Evolutionary conservation across 73 alveolate species (phyloP).

Genomic region (Durusdinium trenchii): DNA sequence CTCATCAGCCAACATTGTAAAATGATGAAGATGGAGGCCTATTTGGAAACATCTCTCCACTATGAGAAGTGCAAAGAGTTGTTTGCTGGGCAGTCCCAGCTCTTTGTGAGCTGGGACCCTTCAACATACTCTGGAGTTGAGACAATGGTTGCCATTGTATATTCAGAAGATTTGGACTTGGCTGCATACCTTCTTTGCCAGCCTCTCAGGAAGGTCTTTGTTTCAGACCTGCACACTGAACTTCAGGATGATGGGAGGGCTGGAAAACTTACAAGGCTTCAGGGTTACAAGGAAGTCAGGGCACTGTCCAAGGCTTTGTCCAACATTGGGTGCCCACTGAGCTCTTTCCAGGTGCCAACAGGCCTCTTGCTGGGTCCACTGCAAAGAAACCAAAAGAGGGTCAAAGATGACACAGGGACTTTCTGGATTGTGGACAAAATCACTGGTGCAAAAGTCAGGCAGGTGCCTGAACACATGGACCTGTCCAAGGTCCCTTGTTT

Average conservation of each 20-base stretch:
- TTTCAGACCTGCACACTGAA: background rate
- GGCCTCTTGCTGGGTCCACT: background rate
- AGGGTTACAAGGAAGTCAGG: slow-evolving; percentile 8
- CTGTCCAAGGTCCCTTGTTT: background rate
- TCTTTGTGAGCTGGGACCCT: slow-evolving; percentile 34
- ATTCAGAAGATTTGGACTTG: background rate
- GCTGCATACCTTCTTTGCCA: background rate
- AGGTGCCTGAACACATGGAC: background rate
- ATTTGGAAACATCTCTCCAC: background rate
- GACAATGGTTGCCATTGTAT: background rate
- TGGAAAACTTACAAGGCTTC: background rate
- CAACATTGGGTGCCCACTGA: background rate
- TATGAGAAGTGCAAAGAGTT: background rate
- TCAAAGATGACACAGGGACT: too few species aligned
- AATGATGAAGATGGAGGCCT: background rate
- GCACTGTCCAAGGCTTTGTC: background rate
- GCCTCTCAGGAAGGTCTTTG: background rate
- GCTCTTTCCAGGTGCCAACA: background rate
- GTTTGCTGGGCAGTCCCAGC: background rate
- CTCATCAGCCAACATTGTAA: background rate
- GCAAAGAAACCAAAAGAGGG: background rate
- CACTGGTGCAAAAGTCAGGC: too few species aligned
- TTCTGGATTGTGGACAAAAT: too few species aligned
- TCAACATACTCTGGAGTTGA: slow-evolving; percentile 3
- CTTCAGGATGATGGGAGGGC: background rate